Percentiles rank a stretch among this genome's conserved stretches.
Conservation (phyloP, 192 early-diverging fungal species). For the Coemansia asiatica region DNA sequence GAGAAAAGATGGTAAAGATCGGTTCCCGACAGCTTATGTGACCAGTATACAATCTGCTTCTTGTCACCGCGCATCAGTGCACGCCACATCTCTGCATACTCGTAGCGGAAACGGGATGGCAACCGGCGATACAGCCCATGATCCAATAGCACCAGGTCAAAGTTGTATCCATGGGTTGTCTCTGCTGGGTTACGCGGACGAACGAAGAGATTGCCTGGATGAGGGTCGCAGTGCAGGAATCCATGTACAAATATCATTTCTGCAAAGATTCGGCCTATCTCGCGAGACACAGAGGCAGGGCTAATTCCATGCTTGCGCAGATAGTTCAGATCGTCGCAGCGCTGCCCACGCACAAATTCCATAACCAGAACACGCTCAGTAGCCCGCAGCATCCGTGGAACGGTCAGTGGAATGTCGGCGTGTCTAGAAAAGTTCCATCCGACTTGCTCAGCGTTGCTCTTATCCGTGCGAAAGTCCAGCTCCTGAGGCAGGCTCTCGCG, state of each 20-base stretch:
- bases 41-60: slow-evolving; percentile 66
- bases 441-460: slow-evolving; percentile 71
- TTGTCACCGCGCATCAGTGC: slow-evolving; percentile 79
- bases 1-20: slow-evolving; percentile 85
- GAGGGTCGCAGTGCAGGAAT: slow-evolving; percentile 90
- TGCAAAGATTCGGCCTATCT: slow-evolving; percentile 73
- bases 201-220: slow-evolving; percentile 87
- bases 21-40: slow-evolving; percentile 66
- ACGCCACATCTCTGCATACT: slow-evolving; percentile 90
- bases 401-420: slow-evolving; percentile 57
- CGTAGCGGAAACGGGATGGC: slow-evolving; percentile 65
- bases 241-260: slow-evolving; percentile 91
- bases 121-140: slow-evolving; percentile 90
- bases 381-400: slow-evolving; percentile 82
- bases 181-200: slow-evolving; percentile 49
- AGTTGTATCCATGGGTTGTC: slow-evolving; percentile 67
- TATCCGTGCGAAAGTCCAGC: slow-evolving; percentile 82
- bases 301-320: slow-evolving; percentile 71
- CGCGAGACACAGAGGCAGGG: slow-evolving; percentile 70
- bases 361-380: slow-evolving; percentile 78
- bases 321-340: slow-evolving; percentile 77
- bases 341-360: slow-evolving; percentile 76
- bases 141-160: slow-evolving; percentile 83
- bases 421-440: slow-evolving; percentile 59
- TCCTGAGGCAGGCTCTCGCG: slow-evolving; percentile 78